Base-by-base conservation (phyloP, 2,329 filamentous ascomycete species). In the Neocucurbitaria cava region DNA sequence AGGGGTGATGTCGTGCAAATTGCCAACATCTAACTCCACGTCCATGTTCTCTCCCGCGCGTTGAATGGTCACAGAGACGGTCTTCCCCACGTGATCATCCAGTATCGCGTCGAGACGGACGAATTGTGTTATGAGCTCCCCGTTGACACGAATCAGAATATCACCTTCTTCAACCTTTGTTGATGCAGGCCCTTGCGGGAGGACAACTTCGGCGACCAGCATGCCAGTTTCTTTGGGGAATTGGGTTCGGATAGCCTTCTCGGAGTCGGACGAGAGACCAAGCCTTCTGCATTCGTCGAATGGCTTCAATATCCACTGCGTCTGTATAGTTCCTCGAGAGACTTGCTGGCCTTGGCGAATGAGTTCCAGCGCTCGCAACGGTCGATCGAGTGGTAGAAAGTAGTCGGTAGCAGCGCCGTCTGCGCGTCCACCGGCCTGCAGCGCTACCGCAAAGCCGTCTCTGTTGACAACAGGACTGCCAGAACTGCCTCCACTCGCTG, bases 401-500 rank as follows among this genome's bases (percentile, higher is more conserved):
- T 99, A 99, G 75, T 99, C 95, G 18, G 95, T 99, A 11, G 96
- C 94, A 40, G 95, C 95, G 56, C 94, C 94, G 72, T 99, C 95
- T 26, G 91, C 90, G 76, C 95, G 86, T 40, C 95, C 95, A 58
- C 96, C 95, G 41, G 95, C 95, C 77, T 99, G 95, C 40, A 99
- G 80, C 35, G 95, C 95, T 51, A 99, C 89, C 5, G 93, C 95
- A 71, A 88, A 89, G 10, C 95, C 95, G 75, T 96, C 91, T 56
- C 96, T 90, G 77, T 97, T 96, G 58, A 99, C 93, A 0, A 99
- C 95, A 0, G 95, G 95, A 87, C 91, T 96, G 59, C 95, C 95
- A n/a, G 95, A 99, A 79, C 92, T 96, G 64, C 95, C 95, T 64
- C 95, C 95, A 75, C 93, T 98, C 2, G 95, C 96, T 4, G 95